Evolutionary conservation across 2,329 filamentous ascomycete species (phyloP).

Genomic region (Dryadomyces quercus-mongolicae): DNA sequence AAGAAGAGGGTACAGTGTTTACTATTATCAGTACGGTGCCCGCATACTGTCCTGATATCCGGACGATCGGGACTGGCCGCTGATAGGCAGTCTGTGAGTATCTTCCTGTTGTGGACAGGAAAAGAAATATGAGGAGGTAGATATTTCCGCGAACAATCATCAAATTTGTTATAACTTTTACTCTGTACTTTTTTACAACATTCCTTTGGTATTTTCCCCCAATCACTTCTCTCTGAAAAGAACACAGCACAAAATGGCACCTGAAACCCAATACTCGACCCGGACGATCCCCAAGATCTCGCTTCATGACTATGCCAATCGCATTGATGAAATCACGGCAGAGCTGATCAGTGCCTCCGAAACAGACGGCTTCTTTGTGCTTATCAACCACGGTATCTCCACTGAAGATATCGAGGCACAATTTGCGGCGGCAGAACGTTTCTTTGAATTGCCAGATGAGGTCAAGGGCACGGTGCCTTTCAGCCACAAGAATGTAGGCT

Average conservation of each 20-base stretch:
- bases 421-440: constrained; percentile 24
- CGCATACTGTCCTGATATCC: too few species aligned
- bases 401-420: constrained; percentile 30
- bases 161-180: too few species aligned
- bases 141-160: too few species aligned
- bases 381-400: constrained; percentile 34
- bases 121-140: too few species aligned
- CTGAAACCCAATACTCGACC: background rate
- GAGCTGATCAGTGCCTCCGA: constrained; percentile 41
- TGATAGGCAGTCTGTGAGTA: too few species aligned
- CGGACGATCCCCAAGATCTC: constrained; percentile 28
- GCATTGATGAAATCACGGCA: constrained; percentile 39
- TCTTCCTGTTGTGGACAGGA: too few species aligned
- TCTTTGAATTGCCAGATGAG: constrained; percentile 40
- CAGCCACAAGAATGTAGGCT: constrained; percentile 43
- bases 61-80: too few species aligned
- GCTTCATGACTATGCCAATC: constrained; percentile 36
- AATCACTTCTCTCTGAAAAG: background rate
- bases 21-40: too few species aligned
- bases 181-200: too few species aligned
- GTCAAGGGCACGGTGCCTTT: constrained; percentile 43
- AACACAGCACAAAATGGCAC: background rate
- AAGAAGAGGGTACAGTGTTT: too few species aligned
- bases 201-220: background rate
- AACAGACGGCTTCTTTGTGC: constrained; percentile 45